phyloP scores from a whole-genome alignment of 2,329 filamentous ascomycete species.

The Clarireedia sp. region DNA sequence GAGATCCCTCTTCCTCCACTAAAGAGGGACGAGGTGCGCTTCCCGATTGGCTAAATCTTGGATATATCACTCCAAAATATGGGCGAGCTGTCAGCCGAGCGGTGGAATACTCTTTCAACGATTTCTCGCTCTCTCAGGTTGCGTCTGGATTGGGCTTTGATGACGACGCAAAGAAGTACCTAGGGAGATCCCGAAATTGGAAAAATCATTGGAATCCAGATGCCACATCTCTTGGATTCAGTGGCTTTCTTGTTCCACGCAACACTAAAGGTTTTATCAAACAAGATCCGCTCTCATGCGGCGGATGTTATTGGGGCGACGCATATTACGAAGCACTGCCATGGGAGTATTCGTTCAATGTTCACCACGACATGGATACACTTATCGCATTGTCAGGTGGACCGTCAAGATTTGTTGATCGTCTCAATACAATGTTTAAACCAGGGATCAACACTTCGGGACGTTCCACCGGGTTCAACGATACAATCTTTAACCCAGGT shows the following conservation, averaged over 20 bases:
- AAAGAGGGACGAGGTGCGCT: conserved; percentile 62
- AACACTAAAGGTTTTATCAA: conserved; percentile 38
- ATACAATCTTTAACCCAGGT: conserved; percentile 47
- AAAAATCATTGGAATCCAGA: conserved; percentile 61
- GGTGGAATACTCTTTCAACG: conserved; percentile 61
- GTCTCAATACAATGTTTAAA: conserved; percentile 44
- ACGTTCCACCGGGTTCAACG: conserved; percentile 2
- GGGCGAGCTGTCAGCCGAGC: conserved; percentile 56
- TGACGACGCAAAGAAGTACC: conserved; percentile 51
- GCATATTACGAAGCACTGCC: conserved; percentile 43
- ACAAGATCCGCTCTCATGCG: conserved; percentile 41
- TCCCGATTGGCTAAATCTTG: conserved; percentile 56
- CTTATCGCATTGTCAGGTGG: conserved; percentile 42
- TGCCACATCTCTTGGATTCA: conserved; percentile 49
- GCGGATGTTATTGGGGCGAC: conserved; percentile 47
- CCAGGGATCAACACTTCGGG: conserved; percentile 32
- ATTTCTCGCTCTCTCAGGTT: conserved; percentile 60
- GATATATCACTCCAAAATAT: conserved; percentile 58
- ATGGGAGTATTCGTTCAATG: conserved; percentile 49
- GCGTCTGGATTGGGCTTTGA: conserved; percentile 51
- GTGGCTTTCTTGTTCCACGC: conserved; percentile 59
- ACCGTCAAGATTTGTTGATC: conserved; percentile 36
- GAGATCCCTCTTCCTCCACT: conserved; percentile 48
- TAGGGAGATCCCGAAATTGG: conserved; percentile 61
- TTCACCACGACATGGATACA: conserved; percentile 46